phyloP scores from a whole-genome alignment of 2,329 filamentous ascomycete species.

The Pseudodiploospora longispora region DNA sequence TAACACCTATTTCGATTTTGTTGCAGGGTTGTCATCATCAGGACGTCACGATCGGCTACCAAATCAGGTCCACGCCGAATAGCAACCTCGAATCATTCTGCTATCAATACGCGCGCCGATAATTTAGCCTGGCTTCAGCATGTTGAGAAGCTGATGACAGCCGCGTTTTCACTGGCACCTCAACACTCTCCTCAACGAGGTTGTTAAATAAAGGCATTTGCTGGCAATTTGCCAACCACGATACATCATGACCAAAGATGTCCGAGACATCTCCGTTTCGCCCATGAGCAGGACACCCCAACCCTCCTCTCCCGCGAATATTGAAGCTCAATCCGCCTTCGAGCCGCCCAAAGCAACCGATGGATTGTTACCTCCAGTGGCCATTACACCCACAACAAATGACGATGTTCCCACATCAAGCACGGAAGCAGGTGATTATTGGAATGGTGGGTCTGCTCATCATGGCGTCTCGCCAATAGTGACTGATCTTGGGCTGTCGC shows the following conservation, averaged over 20 bases:
- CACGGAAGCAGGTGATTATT: constrained; percentile 9
- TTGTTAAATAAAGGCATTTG: too few species aligned
- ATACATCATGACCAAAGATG: constrained; percentile 6
- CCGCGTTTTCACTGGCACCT: too few species aligned
- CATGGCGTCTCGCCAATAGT: constrained; percentile 4
- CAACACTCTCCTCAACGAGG: too few species aligned
- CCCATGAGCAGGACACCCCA: constrained; percentile 10
- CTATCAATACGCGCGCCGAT: too few species aligned
- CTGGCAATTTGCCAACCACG: not conserved
- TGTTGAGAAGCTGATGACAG: too few species aligned
- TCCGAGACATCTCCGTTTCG: constrained; percentile 12
- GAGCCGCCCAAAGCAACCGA: constrained; percentile 7
- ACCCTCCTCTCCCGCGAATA: constrained; percentile 6
- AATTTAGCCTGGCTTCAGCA: too few species aligned
- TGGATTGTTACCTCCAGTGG: constrained; percentile 5
- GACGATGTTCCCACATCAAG: not conserved
- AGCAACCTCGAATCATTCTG: too few species aligned
- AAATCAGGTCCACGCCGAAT: too few species aligned
- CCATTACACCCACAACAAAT: constrained; percentile 1
- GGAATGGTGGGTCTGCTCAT: constrained; percentile 13
- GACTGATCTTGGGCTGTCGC: not conserved
- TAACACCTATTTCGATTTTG: too few species aligned
- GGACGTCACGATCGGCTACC: too few species aligned
- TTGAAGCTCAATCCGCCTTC: constrained; percentile 5
- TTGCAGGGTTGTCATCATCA: too few species aligned